These are phyloP conservation scores for Erysimum pusillum DNA, from an alignment of 441 rosid genomes.

Conservation along the genomic window DNA sequence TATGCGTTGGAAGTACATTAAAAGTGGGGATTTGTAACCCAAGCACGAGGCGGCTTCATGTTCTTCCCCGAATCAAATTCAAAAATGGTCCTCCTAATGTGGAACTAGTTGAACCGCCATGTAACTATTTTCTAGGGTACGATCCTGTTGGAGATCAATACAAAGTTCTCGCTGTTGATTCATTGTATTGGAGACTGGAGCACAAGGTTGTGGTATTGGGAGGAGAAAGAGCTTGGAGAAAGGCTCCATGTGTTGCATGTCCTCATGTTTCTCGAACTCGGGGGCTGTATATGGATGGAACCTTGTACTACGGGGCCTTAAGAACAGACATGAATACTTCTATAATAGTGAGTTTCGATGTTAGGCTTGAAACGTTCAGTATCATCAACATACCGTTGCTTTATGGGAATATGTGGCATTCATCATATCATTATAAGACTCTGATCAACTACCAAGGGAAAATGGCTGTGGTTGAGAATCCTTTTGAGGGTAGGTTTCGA, in stretches of 20 bases:
- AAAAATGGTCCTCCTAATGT: neutral
- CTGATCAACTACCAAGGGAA: constrained; percentile 18
- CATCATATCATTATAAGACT: neutral
- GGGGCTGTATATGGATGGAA: neutral
- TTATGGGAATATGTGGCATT: neutral
- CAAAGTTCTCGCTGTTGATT: constrained; percentile 31
- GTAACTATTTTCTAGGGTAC: neutral
- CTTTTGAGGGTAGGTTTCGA: constrained; percentile 12
- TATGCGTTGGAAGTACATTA: neutral
- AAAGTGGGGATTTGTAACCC: constrained; percentile 7
- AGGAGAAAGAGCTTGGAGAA: constrained; percentile 23
- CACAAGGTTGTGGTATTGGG: constrained; percentile 16
- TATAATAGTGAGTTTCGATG: constrained; percentile 13
- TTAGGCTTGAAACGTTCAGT: constrained; percentile 23
- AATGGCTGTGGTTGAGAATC: constrained; percentile 31
- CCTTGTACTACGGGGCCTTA: constrained; percentile 4
- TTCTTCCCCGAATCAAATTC: neutral
- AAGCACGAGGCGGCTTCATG: neutral
- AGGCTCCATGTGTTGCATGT: neutral
- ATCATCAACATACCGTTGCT: constrained; percentile 10
- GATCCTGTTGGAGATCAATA: constrained; percentile 18
- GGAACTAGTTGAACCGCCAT: neutral
- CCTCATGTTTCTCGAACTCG: neutral
- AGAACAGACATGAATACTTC: neutral
- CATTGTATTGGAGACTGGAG: neutral